Conservation (phyloP, 768 basidiomycete genomes). For the Lactarius trivialis region DNA sequence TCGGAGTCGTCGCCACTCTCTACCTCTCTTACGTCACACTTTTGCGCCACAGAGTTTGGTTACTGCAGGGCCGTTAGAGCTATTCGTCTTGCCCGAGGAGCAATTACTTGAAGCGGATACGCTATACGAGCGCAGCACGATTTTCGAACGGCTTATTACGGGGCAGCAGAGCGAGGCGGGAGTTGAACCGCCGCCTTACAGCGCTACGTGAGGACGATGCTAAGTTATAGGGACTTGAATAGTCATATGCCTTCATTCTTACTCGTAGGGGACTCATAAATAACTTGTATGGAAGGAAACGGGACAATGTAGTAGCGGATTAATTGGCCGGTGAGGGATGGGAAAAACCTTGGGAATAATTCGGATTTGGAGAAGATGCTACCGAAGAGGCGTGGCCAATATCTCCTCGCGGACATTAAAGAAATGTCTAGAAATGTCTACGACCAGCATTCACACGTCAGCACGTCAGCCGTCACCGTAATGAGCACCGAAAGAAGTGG, state of each 20-base stretch:
- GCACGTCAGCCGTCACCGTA: neutral
- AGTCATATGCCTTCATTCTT: neutral
- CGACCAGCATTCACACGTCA: neutral
- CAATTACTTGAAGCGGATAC: conserved; percentile 29
- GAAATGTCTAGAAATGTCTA: conserved; percentile 38
- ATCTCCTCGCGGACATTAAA: conserved; percentile 50
- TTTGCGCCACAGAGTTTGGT: neutral
- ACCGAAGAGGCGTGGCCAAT: conserved; percentile 26
- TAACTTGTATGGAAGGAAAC: neutral
- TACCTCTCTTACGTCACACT: neutral
- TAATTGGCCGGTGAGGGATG: neutral
- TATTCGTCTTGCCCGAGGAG: neutral
- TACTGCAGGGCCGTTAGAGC: neutral
- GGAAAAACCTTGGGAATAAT: neutral
- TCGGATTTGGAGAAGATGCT: neutral
- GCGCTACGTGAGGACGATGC: conserved; percentile 14
- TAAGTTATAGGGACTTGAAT: neutral
- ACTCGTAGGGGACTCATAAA: neutral
- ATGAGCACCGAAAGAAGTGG: neutral
- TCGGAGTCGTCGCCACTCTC: neutral
- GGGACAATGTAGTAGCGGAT: neutral
- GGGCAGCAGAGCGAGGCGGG: conserved; percentile 79
- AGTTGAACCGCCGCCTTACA: conserved; percentile 77
- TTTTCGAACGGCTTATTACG: conserved; percentile 71
- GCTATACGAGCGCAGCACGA: conserved; percentile 35